Evolutionary conservation across 2,329 filamentous ascomycete genomes (phyloP), one percentile per base, ranked within the genome.

Genomic region (Xylariaceae sp.): DNA sequence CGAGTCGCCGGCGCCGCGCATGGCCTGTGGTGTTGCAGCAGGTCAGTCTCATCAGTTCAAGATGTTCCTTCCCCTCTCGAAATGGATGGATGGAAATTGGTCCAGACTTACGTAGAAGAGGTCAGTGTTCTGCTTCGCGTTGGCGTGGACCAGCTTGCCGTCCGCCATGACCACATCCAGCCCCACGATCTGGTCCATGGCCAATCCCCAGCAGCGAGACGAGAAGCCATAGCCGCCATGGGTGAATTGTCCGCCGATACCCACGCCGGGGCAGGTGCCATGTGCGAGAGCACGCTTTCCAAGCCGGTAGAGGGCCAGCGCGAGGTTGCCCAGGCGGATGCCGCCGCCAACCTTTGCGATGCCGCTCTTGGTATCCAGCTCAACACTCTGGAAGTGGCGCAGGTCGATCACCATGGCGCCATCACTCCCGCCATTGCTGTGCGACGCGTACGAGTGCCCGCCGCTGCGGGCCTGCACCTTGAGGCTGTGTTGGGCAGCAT

Each of bases 391-490:
- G 18, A 80, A 58, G 30, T 72, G 65, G 34, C 59, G 53, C 34
- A 80, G 51, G 44, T 79, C 75, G 39, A 80, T 62, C 33, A 70
- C 63, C 5, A 78, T 54, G 5, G 57, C 62, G 14, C 71, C 71
- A 34, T 70, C 61, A 9, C 59, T 55, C 6, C 71, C 72, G 2
- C 72, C 71, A 40, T 59, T 59, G 19, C 55, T 57, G 33, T 14
- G n/a, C 12, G 7, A 72, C 69, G 63, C 76, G 42, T 77, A 83
- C 0, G 75, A 80, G 46, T 82, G 78, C 0, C 78, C 78, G 4
- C 77, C 78, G 2, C 74, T 77, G 42, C 67, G 72, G 15, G 77
- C 70, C 48, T 80, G 75, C 0, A 81, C 73, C 42, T 72, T 70
- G 33, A 72, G 53, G 5, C 58, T 57, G 37, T 61, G 58, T 16